Evolutionary conservation across 2,329 filamentous ascomycete genomes (phyloP).

Genomic region (Elsinoe ampelina): DNA sequence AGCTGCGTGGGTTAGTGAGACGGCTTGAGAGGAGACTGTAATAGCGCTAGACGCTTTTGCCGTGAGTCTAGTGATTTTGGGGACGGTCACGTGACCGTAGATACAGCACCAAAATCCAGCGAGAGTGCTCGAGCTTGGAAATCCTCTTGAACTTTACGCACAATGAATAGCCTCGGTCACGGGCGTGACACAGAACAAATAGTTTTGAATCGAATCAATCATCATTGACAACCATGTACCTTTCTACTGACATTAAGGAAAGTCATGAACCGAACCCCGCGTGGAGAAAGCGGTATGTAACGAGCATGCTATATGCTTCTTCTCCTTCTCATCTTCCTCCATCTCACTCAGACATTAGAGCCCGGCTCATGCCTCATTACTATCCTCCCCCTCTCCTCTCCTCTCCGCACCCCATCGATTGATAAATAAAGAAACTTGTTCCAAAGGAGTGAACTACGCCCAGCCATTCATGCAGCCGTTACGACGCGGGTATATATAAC

Average conservation of each 20-base stretch:
- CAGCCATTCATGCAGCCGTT: background rate
- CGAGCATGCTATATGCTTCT: background rate
- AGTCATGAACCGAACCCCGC: conserved; percentile 11
- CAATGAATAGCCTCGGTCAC: too few species aligned
- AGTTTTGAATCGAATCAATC: background rate
- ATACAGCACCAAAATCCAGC: too few species aligned
- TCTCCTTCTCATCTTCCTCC: background rate
- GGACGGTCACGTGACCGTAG: too few species aligned
- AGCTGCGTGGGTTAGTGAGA: too few species aligned
- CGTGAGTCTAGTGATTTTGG: too few species aligned
- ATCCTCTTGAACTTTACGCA: too few species aligned
- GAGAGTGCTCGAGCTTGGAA: too few species aligned
- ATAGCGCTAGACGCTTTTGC: too few species aligned
- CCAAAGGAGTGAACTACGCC: background rate
- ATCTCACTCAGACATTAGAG: background rate
- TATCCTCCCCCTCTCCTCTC: background rate
- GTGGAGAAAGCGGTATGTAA: background rate
- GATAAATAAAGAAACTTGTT: background rate
- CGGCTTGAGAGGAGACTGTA: too few species aligned
- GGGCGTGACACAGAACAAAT: background rate
- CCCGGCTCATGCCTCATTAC: background rate
- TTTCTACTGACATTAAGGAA: conserved; percentile 12
- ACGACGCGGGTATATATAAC: conserved; percentile 6
- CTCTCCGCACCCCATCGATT: background rate
- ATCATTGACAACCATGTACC: background rate